phyloP scores from a whole-genome alignment of 2,329 filamentous ascomycete genomes.

The Phialophora expanda region DNA sequence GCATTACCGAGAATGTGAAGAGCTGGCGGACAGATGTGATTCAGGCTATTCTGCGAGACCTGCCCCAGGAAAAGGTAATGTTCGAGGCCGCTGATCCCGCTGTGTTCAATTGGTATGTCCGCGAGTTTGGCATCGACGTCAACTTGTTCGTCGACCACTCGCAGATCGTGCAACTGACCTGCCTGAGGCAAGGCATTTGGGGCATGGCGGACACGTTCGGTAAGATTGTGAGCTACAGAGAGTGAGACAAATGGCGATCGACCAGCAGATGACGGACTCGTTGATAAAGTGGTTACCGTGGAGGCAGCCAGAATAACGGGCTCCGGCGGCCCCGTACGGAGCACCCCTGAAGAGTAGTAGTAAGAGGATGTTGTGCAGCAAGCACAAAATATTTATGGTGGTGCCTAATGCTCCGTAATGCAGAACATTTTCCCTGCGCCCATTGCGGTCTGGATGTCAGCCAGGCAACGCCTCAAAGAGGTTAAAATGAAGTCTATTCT shows the following conservation, averaged over 20 bases:
- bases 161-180: conserved; percentile 62
- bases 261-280: neutral
- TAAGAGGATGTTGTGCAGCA: neutral
- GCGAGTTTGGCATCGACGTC: conserved; percentile 54
- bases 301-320: neutral
- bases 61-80: conserved; percentile 61
- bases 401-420: neutral
- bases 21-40: conserved; percentile 63
- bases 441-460: neutral
- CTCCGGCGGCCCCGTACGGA: too few species aligned
- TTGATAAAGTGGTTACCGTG: neutral
- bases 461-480: neutral
- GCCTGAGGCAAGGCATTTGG: conserved; percentile 60
- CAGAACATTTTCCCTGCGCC: neutral
- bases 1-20: conserved; percentile 63
- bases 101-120: conserved; percentile 50
- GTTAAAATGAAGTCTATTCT: conserved; percentile 1
- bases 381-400: neutral
- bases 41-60: conserved; percentile 57
- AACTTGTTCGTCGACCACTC: conserved; percentile 64
- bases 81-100: conserved; percentile 62
- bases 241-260: conserved; percentile 11
- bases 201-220: conserved; percentile 63
- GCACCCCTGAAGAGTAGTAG: neutral
- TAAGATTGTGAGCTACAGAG: conserved; percentile 52